A percentile compares a stretch with the other conserved stretches of the same genome.
Evolutionary conservation across 108 stramenopile species (phyloP).

Genomic region (Discostella stelligeroides): DNA sequence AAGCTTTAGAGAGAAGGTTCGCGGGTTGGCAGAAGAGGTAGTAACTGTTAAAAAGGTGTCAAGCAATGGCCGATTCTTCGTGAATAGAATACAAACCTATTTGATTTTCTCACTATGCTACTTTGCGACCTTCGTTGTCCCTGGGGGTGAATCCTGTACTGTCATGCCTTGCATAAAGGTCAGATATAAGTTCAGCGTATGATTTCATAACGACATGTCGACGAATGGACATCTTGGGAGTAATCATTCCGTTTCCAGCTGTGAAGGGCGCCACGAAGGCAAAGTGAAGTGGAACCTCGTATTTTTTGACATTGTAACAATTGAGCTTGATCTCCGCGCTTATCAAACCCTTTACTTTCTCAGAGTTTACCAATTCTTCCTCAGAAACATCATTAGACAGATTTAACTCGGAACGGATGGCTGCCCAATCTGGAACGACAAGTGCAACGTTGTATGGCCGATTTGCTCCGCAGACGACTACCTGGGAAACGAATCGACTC

Average conservation of each 20-base stretch:
- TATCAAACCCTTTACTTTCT: slow-evolving; percentile 75
- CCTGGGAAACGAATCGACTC: slow-evolving; percentile 90
- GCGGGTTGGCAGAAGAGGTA: no score
- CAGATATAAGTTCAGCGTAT: slow-evolving; percentile 71
- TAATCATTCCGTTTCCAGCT: slow-evolving; percentile 91
- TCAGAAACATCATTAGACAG: slow-evolving; percentile 59
- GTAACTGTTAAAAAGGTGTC: no score
- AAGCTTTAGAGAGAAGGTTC: no score
- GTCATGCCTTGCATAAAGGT: slow-evolving; percentile 75
- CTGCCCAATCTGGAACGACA: slow-evolving; percentile 90
- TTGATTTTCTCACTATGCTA: no score
- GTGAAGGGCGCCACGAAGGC: slow-evolving; percentile 92
- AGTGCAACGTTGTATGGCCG: slow-evolving; percentile 90
- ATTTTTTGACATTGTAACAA: slow-evolving; percentile 84
- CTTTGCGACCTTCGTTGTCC: no score
- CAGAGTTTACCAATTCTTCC: slow-evolving; percentile 76
- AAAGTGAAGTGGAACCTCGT: slow-evolving; percentile 83
- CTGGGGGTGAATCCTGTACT: no score
- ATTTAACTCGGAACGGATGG: slow-evolving; percentile 68
- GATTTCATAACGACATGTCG: slow-evolving; percentile 82
- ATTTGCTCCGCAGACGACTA: slow-evolving; percentile 92
- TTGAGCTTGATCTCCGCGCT: slow-evolving; percentile 72
- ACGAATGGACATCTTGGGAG: slow-evolving; percentile 95
- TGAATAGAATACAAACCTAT: no score
- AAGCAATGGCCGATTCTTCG: no score